Percentiles rank a stretch among this genome's conserved stretches.
Evolutionary conservation across 129 eudicot species (phyloP).

Genomic region (Chrysanthemum makinoi): DNA sequence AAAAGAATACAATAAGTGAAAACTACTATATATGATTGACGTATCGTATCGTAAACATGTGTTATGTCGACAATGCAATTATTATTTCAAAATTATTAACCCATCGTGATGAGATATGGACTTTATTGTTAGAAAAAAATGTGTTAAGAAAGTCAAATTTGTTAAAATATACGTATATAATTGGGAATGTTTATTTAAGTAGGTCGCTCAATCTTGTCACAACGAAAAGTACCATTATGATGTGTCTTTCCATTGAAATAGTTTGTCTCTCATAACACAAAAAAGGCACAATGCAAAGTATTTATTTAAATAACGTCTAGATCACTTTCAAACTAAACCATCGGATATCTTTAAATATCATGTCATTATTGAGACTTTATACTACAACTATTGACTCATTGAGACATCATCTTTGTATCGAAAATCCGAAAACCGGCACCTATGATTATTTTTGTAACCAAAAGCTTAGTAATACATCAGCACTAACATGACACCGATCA

Average conservation of each 20-base stretch:
- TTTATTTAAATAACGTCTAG: neutral
- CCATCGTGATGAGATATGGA: conserved; percentile 4
- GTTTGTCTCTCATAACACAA: conserved; percentile 18
- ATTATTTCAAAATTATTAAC: conserved; percentile 10
- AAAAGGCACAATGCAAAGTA: conserved; percentile 5
- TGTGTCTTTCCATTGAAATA: conserved; percentile 26
- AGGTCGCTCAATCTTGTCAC: conserved; percentile 29
- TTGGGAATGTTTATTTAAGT: conserved; percentile 10
- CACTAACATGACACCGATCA: no score
- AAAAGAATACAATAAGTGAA: conserved; percentile 8
- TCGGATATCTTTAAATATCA: neutral
- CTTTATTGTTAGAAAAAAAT: conserved; percentile 9
- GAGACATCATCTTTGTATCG: neutral
- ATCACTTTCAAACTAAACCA: neutral
- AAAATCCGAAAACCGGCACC: no score
- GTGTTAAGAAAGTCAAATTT: conserved; percentile 18
- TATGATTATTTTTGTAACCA: no score
- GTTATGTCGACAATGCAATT: conserved; percentile 28
- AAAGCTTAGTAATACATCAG: no score
- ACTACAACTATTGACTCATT: neutral
- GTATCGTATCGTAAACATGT: conserved; percentile 21
- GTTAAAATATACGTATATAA: neutral
- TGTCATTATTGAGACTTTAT: neutral
- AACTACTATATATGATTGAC: conserved; percentile 22
- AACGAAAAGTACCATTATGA: conserved; percentile 22